Conservation (phyloP, 2,329 filamentous ascomycete genomes). For the Monilinia fructigena region DNA sequence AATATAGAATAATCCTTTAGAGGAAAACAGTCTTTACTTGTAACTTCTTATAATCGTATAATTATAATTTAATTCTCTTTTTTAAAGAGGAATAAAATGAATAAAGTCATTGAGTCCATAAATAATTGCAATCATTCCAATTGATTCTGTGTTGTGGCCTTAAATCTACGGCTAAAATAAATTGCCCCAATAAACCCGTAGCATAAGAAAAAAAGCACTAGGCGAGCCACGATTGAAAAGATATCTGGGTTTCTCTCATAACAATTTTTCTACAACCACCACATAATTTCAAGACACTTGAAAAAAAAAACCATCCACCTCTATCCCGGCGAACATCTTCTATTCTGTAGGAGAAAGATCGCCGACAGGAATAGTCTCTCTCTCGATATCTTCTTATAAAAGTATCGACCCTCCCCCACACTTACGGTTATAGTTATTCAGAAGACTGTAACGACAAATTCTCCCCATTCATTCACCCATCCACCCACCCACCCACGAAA, state of each 20-base stretch:
- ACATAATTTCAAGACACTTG: constrained; percentile 21
- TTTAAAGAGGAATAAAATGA: no score
- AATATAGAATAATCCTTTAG: no score
- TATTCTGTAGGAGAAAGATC: constrained; percentile 38
- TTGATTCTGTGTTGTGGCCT: neutral
- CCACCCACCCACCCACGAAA: constrained; percentile 22
- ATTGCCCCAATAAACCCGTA: no score
- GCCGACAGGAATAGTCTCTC: constrained; percentile 33
- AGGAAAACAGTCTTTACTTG: no score
- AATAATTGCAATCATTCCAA: no score
- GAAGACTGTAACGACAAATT: constrained; percentile 12
- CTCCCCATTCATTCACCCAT: constrained; percentile 26
- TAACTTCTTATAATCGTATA: no score
- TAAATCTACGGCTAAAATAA: neutral
- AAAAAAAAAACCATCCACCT: constrained; percentile 14
- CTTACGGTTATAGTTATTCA: constrained; percentile 20
- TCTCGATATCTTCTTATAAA: constrained; percentile 24
- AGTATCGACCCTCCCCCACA: constrained; percentile 13
- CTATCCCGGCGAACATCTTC: constrained; percentile 33
- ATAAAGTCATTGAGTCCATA: no score
- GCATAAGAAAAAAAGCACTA: constrained; percentile 5
- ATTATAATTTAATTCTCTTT: no score
- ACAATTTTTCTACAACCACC: constrained; percentile 19
- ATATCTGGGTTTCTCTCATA: constrained; percentile 11
- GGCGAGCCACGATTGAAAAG: constrained; percentile 21